A percentile compares a stretch with the other conserved stretches of the same genome.
These are phyloP conservation scores for Leucogyrophana mollusca DNA, from an alignment of 768 basidiomycete genomes.

Conservation along the genomic window DNA sequence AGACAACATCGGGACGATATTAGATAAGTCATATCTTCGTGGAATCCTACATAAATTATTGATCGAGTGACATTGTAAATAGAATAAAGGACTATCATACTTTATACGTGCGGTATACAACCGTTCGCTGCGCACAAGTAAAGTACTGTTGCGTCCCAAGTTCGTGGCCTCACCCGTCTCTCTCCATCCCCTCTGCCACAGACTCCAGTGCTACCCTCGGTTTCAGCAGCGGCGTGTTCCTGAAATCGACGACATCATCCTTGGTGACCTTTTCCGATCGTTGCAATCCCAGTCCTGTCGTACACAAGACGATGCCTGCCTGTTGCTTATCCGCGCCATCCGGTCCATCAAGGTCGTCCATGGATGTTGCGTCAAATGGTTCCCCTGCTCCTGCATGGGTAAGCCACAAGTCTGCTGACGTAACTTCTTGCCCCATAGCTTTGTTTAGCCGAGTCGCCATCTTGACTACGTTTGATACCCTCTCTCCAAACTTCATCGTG, in stretches of 20 bases:
- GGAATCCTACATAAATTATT: slow-evolving; percentile 22
- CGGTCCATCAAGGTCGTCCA: slow-evolving; percentile 45
- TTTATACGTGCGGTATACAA: too few species aligned
- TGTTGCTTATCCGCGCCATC: slow-evolving; percentile 8
- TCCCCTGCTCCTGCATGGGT: slow-evolving; percentile 43
- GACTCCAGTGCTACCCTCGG: slow-evolving; percentile 53
- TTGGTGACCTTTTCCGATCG: slow-evolving; percentile 33
- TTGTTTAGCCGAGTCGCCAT: slow-evolving; percentile 35
- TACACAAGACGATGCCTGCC: slow-evolving; percentile 43
- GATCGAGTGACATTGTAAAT: slow-evolving; percentile 21
- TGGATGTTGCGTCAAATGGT: slow-evolving; percentile 35
- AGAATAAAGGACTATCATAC: slow-evolving; percentile 21
- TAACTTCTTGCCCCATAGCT: slow-evolving; percentile 58
- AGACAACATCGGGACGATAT: not conserved
- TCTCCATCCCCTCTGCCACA: slow-evolving; percentile 27
- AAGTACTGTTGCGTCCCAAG: not conserved
- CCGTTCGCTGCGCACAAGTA: too few species aligned
- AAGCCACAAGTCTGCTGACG: slow-evolving; percentile 55
- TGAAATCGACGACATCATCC: slow-evolving; percentile 46
- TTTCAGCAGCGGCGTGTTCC: slow-evolving; percentile 46
- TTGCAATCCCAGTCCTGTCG: slow-evolving; percentile 54
- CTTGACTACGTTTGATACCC: slow-evolving; percentile 31
- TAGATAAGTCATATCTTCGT: slow-evolving; percentile 4
- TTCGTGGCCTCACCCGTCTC: slow-evolving; percentile 11
- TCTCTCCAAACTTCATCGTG: slow-evolving; percentile 34